Base-by-base conservation (phyloP, 2,329 filamentous ascomycete genomes). In the Pseudomassariella vexata region DNA sequence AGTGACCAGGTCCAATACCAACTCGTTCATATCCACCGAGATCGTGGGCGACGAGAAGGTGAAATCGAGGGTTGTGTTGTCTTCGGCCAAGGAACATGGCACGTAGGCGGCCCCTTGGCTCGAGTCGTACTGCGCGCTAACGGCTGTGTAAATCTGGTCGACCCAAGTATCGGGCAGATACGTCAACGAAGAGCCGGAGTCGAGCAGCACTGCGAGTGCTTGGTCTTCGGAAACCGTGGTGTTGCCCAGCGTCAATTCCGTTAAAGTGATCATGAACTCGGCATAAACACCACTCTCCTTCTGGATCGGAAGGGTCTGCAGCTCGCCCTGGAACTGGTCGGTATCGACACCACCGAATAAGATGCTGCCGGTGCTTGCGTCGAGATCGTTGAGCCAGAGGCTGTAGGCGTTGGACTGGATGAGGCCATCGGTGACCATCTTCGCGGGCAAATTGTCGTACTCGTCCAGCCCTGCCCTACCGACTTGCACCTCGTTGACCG, bases 261-360 rank as follows among this genome's bases (percentile, higher is more conserved):
- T 86, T 36, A 89, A 56, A 12, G 81, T 82, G 50, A 90, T 72
- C 36, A 81, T 62, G 48, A 89, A 82, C 48, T 85, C 75, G 32
- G 65, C 62, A 48, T 68, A 81, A 14, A 56, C 48, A 24, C 70
- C 69, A 17, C 59, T 50, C 23, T 66, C 56, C 39, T 61, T 60
- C 47, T 84, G 72, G 32, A 90, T 64, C 3, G 85, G 84, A 2
- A 90, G 55, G 0, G 80, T 84, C 37, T 75, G 55, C 19, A 90
- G 65, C 4, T 66, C 52, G 14, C 81, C 83, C 3, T 59, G 50
- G 52, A 74, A 89, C 42, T 80, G 77, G 15, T 61, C 73, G 3
- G 68, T 73, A 55, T 89, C 81, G 36, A 89, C 71, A 19, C 85
- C 84, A 19, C 84, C 84, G 45, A 89, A 89, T 2, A 89, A 61